phyloP scores from a whole-genome alignment of 495 filamentous ascomycete species.

The Platismatia glauca region DNA sequence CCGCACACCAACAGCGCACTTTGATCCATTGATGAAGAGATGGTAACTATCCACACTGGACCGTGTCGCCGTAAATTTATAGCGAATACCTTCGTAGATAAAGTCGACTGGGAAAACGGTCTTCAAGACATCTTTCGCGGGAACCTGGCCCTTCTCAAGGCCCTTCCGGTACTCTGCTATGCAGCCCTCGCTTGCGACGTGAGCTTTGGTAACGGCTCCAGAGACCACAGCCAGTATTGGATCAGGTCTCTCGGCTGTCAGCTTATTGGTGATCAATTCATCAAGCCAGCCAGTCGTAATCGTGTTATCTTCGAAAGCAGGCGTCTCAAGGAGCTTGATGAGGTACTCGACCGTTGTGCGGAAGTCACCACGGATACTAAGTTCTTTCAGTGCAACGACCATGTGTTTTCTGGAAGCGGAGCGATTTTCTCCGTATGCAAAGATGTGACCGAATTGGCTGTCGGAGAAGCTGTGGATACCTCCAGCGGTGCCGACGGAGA shows the following conservation, averaged over 20 bases:
- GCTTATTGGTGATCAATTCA: conserved; percentile 93
- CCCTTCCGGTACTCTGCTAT: conserved; percentile 77
- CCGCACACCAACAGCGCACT: conserved; percentile 87
- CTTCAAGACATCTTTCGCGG: conserved; percentile 91
- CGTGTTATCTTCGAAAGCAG: conserved; percentile 97
- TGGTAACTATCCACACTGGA: conserved; percentile 93
- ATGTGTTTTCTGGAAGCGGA: conserved; percentile 97
- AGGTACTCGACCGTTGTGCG: conserved; percentile 97
- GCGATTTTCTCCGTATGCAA: conserved; percentile 96
- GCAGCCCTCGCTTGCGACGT: conserved; percentile 81
- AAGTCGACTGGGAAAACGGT: conserved; percentile 98
- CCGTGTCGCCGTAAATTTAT: conserved; percentile 96
- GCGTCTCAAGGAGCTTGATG: conserved; percentile 96
- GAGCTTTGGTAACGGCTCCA: conserved; percentile 90
- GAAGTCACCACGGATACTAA: conserved; percentile 99
- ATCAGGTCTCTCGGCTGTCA: conserved; percentile 94
- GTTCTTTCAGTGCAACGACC: conserved; percentile 96
- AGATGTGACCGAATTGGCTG: conserved; percentile 98
- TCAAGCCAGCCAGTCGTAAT: conserved; percentile 99
- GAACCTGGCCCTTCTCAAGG: conserved; percentile 96
- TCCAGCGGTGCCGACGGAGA: conserved; percentile 92
- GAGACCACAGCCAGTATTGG: conserved; percentile 83
- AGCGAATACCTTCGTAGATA: conserved; percentile 92
- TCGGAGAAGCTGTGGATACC: conserved; percentile 99
- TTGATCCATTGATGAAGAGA: conserved; percentile 98